Conservation (phyloP, 2,329 filamentous ascomycete species). For the Clonostachys solani region DNA sequence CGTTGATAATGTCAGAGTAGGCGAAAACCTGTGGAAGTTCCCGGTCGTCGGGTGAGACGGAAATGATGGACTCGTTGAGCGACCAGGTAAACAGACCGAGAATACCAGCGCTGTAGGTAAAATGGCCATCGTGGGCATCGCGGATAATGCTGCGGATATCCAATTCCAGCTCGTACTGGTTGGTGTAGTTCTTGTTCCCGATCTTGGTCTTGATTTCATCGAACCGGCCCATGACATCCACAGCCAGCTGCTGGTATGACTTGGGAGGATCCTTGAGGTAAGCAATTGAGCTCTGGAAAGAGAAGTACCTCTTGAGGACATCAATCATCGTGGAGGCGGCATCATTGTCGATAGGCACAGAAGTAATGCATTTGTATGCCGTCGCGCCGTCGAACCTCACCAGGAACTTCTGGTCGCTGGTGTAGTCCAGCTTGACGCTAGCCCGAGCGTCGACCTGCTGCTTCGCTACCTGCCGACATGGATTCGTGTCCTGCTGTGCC, state of each 20-base stretch:
- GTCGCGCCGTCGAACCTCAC: neutral
- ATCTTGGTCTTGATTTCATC: conserved; percentile 34
- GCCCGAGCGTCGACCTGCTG: no score
- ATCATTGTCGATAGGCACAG: neutral
- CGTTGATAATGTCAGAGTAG: neutral
- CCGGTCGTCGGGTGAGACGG: neutral
- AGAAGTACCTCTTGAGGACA: neutral
- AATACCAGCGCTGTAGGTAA: conserved; percentile 46
- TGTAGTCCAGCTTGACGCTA: no score
- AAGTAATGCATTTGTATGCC: neutral
- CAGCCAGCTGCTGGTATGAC: neutral
- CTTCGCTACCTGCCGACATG: no score
- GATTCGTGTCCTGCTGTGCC: no score
- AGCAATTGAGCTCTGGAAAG: neutral
- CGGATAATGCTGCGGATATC: conserved; percentile 47
- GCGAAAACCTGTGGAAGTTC: neutral
- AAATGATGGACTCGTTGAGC: neutral
- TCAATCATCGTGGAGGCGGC: neutral
- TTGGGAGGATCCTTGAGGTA: neutral
- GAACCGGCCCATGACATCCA: neutral
- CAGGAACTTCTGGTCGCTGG: no score
- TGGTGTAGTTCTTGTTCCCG: conserved; percentile 33
- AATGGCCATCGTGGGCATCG: conserved; percentile 62
- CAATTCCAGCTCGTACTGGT: conserved; percentile 50
- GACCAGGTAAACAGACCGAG: conserved; percentile 15